Base-by-base conservation (phyloP, 148 eudicot genomes). In the Camellia sinensis region DNA sequence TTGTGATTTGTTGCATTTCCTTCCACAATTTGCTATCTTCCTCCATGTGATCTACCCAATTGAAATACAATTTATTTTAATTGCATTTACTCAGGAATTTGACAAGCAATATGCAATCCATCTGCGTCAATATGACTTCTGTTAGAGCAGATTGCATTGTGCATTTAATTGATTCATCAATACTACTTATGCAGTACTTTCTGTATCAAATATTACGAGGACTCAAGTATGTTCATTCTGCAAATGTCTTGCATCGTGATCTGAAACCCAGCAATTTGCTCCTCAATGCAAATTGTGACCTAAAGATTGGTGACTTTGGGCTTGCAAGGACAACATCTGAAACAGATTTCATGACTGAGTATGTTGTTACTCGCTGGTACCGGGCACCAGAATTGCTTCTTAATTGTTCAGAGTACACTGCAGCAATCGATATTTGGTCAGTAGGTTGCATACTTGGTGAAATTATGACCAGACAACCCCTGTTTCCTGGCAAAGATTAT, bases 361-460 rank as follows among this genome's bases (percentile, higher is more conserved):
- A 90, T 83, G 97, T 92, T 56, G 98, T 94, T 68, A 90, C 98
- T 79, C 90, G 97, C 29, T 94, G 98, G 98, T 92, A 94, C 74
- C 88, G 98, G 66, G 93, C 97, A 37, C 98, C 98, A 10, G 98
- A 94, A 76, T 85, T 94, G 87, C 91, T 94, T 79, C 79, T 94
- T 6, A 92, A 89, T 76, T 92, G 94, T 71, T 90, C 98, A 66
- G 94, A 89, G 82, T 92, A 90, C 81, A 90, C 94, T 68, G 87
- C 96, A 84, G 97, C 98, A 37, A 90, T 94, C 64, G 98, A 94
- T 85, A 91, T 92, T 14, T 94, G 98, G 98, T 92, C 98, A 73
- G 98, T 94, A 45, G 98, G 98, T 81, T 94, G 98, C 87, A 94
- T 94, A 73, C 90, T 94, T 70, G 94, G 94, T 79, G 98, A 94